Evolutionary conservation across 1,284 basidiomycete genomes (phyloP).

Genomic region (Naganishia albida): DNA sequence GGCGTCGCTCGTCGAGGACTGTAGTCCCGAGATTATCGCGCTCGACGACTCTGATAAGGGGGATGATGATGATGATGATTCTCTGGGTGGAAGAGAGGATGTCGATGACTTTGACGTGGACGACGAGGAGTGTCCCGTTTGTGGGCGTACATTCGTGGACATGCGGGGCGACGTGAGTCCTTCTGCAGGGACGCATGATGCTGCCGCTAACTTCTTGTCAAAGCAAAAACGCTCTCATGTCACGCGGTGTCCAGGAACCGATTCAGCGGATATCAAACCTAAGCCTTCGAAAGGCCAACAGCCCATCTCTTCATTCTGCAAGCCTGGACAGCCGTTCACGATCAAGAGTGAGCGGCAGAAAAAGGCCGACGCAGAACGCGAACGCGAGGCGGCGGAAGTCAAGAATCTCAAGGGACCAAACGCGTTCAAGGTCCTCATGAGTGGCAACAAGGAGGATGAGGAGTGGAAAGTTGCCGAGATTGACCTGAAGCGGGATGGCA

Average conservation of each 20-base stretch:
- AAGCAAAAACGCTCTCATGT: conserved; percentile 23
- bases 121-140: conserved; percentile 23
- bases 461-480: conserved; percentile 75
- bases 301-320: conserved; percentile 28
- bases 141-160: conserved; percentile 28
- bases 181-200: conserved; percentile 7
- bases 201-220: conserved; percentile 23
- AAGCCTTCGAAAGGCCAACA: conserved; percentile 13
- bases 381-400: conserved; percentile 30
- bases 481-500: conserved; percentile 50
- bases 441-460: conserved; percentile 72
- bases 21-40: conserved; percentile 8
- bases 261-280: not conserved
- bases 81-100: conserved; percentile 6
- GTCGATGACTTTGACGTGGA: conserved; percentile 25
- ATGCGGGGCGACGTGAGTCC: conserved; percentile 8
- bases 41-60: conserved; percentile 13
- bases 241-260: conserved; percentile 1
- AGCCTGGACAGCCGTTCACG: conserved; percentile 3
- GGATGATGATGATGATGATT: conserved; percentile 31
- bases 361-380: conserved; percentile 24
- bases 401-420: conserved; percentile 48
- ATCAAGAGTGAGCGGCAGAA: conserved; percentile 1
- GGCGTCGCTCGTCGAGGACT: not conserved
- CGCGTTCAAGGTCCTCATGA: conserved; percentile 80